A percentile compares a stretch with the other conserved stretches of the same genome.
Evolutionary conservation across 352 stramenopile genomes (phyloP).

Genomic region (Phytophthora fragariae): DNA sequence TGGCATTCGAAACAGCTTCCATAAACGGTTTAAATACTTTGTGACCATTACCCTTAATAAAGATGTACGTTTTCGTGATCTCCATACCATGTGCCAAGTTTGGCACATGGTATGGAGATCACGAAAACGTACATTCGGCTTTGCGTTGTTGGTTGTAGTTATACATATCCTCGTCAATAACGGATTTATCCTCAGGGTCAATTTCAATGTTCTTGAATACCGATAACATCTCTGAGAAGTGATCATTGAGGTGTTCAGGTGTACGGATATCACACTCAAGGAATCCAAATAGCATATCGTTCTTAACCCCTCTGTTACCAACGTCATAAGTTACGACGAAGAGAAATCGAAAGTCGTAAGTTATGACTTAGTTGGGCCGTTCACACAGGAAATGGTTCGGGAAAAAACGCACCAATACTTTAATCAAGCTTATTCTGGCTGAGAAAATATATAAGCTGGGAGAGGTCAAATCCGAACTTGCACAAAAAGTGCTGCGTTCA

Average conservation of each 20-base stretch:
- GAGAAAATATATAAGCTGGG: neutral
- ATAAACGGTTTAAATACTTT: too few relatives aligned
- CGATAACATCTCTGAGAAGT: slow-evolving; percentile 44
- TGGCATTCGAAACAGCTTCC: too few relatives aligned
- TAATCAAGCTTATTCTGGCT: neutral
- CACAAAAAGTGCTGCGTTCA: neutral
- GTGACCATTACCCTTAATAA: too few relatives aligned
- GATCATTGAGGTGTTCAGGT: slow-evolving; percentile 41
- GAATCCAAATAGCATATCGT: slow-evolving; percentile 47
- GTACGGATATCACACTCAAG: slow-evolving; percentile 51
- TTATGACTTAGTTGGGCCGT: neutral
- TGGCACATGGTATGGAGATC: too few relatives aligned
- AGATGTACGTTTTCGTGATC: too few relatives aligned
- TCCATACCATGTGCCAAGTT: too few relatives aligned
- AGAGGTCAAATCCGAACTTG: neutral
- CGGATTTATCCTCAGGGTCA: too few relatives aligned
- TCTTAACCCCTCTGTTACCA: neutral
- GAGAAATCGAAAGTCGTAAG: neutral
- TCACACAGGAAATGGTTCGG: neutral
- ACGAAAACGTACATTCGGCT: too few relatives aligned
- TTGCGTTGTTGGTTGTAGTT: too few relatives aligned
- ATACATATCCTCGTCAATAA: too few relatives aligned
- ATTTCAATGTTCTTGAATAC: slow-evolving; percentile 28
- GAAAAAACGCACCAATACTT: neutral
- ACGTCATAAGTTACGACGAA: neutral